Evolutionary conservation across 495 filamentous ascomycete genomes (phyloP).

Genomic region (Tetracladium marchalianum): DNA sequence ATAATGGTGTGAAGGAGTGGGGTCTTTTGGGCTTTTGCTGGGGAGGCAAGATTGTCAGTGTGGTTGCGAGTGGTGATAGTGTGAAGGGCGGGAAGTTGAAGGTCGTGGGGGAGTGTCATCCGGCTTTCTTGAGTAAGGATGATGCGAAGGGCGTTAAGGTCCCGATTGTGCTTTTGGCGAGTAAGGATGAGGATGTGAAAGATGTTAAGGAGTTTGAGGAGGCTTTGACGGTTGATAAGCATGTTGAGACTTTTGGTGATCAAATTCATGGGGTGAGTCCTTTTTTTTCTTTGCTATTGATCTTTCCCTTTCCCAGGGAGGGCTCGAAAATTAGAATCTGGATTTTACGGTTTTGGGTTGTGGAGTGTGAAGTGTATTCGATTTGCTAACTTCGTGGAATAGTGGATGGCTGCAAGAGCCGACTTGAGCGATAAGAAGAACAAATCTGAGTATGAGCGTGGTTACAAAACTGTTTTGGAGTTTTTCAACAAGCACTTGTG

Average conservation of each 20-base stretch:
- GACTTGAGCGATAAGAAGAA: conserved; percentile 59
- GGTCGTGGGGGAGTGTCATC: conserved; percentile 63
- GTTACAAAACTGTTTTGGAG: conserved; percentile 62
- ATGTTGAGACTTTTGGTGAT: conserved; percentile 70
- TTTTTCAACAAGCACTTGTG: conserved; percentile 70
- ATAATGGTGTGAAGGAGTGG: conserved; percentile 62
- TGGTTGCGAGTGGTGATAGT: conserved; percentile 43
- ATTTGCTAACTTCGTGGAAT: too few relatives aligned
- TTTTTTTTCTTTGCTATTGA: too few relatives aligned
- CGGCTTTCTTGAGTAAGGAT: conserved; percentile 77
- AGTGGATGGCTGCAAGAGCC: conserved; percentile 73
- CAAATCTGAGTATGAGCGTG: conserved; percentile 66
- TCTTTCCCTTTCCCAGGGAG: too few relatives aligned
- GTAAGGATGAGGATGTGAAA: conserved; percentile 52
- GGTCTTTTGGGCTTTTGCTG: conserved; percentile 91
- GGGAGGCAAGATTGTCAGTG: conserved; percentile 66
- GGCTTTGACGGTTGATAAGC: conserved; percentile 53
- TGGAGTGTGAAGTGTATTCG: too few relatives aligned
- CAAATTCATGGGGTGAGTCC: conserved; percentile 60
- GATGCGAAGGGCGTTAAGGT: conserved; percentile 59
- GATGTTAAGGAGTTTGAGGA: conserved; percentile 65
- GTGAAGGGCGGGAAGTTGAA: conserved; percentile 52
- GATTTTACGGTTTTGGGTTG: too few relatives aligned
- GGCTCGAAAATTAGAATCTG: too few relatives aligned
- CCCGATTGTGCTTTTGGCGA: conserved; percentile 56